Evolutionary conservation across 148 eudicot species (phyloP), one percentile per base, ranked within the genome.

Genomic region (Suaeda aralocaspica): DNA sequence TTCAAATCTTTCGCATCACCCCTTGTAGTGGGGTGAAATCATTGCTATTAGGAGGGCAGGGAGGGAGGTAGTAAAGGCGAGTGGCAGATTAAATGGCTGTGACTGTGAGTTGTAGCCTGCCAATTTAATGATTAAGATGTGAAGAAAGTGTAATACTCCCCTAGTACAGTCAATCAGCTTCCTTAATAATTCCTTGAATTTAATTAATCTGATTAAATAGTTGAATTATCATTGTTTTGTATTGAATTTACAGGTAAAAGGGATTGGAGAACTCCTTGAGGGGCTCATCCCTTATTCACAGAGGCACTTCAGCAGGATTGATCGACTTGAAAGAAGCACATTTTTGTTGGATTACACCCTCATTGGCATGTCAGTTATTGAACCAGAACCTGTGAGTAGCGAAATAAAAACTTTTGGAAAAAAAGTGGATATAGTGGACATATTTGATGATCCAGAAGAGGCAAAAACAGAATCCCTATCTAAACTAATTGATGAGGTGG

Each of bases 291-390:
- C 96, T 0, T 89, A 95, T 79, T 81, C 90, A 22, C 96, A 89
- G 78, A 86, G 99, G 83, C 99, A 91, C 79, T 95, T 82, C 81
- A 95, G 80, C 75, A 80, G 97, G 76, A 81, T 95, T 45, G 99
- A 91, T 68, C 82, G 99, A 80, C 74, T 95, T 65, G 94, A 87
- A 82, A 85, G 96, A 79, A 95, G 96, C 83, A 78, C 91, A 48
- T 91, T 75, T 66, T 81, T 95, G 74, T 69, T 95, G 68, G 97
- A 91, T 74, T 95, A 95, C 55, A 88, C 96, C 18, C 84, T 92
- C 36, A 79, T 78, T 45, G 88, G 90, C 74, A 95, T 95, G 99
- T 95, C 99, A 24, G 90, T 95, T 22, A 81, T 95, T 31, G 97
- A 95, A 69, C 97, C 96, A 3, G 85, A 84, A 59, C 69, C 25